Percentiles rank a stretch among this genome's conserved stretches.
Conservation (phyloP, 1,284 basidiomycete genomes). For the Sanghuangporus baumii region DNA sequence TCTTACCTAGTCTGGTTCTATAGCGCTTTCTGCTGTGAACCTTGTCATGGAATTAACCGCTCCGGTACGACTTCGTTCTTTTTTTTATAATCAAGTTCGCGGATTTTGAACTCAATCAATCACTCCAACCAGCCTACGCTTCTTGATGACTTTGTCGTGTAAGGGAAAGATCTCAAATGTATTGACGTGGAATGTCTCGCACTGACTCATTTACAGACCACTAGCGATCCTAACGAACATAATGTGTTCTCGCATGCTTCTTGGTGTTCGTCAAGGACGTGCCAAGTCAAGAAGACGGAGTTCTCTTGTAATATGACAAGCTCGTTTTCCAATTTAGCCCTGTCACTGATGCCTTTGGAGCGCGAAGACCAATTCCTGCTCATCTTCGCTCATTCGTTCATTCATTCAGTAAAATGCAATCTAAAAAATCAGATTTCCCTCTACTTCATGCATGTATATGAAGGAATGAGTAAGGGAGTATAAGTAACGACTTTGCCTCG, state of each 20-base stretch:
- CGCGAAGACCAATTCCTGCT: no score
- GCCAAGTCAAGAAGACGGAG: slow-evolving; percentile 66
- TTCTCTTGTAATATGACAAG: slow-evolving; percentile 32
- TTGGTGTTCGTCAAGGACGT: slow-evolving; percentile 66
- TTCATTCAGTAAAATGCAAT: no score
- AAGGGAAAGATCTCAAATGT: background rate
- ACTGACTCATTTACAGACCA: slow-evolving; percentile 38
- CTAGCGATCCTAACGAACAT: slow-evolving; percentile 30
- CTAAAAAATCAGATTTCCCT: no score
- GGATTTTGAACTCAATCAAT: background rate
- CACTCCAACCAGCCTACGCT: background rate
- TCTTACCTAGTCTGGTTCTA: background rate
- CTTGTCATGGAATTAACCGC: background rate
- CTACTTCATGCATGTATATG: no score
- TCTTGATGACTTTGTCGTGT: background rate
- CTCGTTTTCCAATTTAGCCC: background rate
- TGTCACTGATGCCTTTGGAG: no score
- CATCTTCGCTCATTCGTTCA: no score
- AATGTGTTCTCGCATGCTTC: slow-evolving; percentile 73
- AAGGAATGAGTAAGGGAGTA: no score
- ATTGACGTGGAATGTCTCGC: background rate
- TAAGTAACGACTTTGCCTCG: no score
- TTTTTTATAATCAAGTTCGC: background rate
- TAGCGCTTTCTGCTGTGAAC: background rate
- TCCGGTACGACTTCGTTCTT: background rate